Conservation (phyloP, 2,329 filamentous ascomycete species). For the Drechslera avenae region DNA sequence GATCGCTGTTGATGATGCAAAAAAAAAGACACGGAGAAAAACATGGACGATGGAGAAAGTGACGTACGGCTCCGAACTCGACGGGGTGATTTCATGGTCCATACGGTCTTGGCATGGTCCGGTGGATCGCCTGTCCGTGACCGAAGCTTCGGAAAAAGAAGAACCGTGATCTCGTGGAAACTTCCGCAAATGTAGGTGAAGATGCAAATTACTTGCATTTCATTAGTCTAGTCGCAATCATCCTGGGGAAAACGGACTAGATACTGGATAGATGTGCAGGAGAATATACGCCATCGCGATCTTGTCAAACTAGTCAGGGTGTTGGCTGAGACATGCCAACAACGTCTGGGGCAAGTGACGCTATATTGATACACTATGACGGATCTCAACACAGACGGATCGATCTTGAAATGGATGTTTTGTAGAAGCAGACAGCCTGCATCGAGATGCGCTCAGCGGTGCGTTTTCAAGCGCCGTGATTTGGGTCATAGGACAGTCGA, state of each 20-base stretch:
- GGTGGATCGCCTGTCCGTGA: conserved; percentile 6
- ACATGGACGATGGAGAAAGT: neutral
- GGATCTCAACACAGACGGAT: conserved; percentile 3
- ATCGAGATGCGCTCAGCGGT: neutral
- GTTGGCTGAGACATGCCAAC: conserved; percentile 24
- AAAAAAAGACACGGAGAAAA: neutral
- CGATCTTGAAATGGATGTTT: neutral
- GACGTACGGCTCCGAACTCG: conserved; percentile 1
- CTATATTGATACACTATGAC: neutral
- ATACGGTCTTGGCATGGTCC: conserved; percentile 7
- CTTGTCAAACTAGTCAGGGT: conserved; percentile 4
- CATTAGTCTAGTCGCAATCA: conserved; percentile 5
- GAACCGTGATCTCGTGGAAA: neutral
- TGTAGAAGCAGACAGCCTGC: neutral
- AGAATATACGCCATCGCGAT: neutral
- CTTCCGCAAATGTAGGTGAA: neutral
- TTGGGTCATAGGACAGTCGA: neutral
- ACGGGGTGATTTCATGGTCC: neutral
- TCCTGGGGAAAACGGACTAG: neutral
- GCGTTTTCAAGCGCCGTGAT: neutral
- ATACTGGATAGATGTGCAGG: neutral
- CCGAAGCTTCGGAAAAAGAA: conserved; percentile 4
- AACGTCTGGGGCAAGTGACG: conserved; percentile 8
- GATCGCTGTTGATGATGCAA: neutral
- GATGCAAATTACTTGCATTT: neutral